phyloP scores from a whole-genome alignment of 805 yeast species.

The Candida mattraensis region DNA sequence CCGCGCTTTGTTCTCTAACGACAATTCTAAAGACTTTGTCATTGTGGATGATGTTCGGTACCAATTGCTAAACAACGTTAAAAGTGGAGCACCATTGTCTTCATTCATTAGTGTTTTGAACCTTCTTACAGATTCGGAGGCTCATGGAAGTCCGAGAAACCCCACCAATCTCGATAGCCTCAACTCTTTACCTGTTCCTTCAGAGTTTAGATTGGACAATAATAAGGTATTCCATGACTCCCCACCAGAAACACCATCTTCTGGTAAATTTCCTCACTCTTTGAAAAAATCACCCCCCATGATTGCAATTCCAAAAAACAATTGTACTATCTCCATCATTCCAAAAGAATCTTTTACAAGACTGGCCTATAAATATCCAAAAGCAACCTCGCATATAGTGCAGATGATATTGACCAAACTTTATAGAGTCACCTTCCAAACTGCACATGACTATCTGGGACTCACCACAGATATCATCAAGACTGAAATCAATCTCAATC shows the following conservation, averaged over 20 bases:
- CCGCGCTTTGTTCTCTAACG: conserved; percentile 28
- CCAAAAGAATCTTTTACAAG: conserved; percentile 81
- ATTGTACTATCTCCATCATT: conserved; percentile 87
- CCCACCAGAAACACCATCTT: conserved; percentile 7
- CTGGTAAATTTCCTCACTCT: background rate
- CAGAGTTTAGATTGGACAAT: conserved; percentile 20
- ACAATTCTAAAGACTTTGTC: conserved; percentile 40
- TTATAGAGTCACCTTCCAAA: conserved; percentile 87
- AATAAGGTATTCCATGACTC: conserved; percentile 15
- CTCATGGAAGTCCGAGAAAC: conserved; percentile 1
- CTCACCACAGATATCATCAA: conserved; percentile 77
- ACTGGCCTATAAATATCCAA: conserved; percentile 73
- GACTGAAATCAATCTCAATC: conserved; percentile 69
- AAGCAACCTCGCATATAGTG: conserved; percentile 89
- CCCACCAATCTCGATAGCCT: conserved; percentile 1
- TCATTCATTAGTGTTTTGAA: conserved; percentile 79
- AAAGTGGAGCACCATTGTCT: conserved; percentile 81
- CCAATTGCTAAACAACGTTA: conserved; percentile 76
- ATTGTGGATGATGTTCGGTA: conserved; percentile 58
- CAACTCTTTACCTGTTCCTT: conserved; percentile 12
- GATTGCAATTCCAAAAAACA: conserved; percentile 71
- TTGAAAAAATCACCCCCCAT: conserved; percentile 29
- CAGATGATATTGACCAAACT: conserved; percentile 87
- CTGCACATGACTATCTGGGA: conserved; percentile 85
- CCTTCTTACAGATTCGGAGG: conserved; percentile 44